Conservation (phyloP, 352 stramenopile genomes). For the Plasmopara halstedii region DNA sequence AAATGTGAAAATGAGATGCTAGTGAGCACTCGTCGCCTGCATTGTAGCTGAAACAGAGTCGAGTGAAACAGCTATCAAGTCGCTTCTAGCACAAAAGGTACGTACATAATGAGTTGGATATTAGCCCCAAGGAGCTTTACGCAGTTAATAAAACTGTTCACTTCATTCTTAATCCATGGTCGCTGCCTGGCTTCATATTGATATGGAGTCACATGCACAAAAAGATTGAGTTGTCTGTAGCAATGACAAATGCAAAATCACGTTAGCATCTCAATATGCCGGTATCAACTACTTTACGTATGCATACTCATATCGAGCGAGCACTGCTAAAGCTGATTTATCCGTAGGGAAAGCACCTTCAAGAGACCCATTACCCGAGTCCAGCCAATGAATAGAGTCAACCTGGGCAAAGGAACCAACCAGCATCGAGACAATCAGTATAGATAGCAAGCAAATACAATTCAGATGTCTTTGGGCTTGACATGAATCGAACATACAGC, state of each 20-base stretch:
- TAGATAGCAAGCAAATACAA: background rate
- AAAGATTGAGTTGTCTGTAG: constrained; percentile 28
- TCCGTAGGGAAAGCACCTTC: constrained; percentile 30
- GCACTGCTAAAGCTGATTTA: constrained; percentile 23
- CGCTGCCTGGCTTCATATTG: constrained; percentile 37
- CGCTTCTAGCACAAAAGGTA: background rate
- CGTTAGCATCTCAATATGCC: background rate
- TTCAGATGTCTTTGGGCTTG: background rate
- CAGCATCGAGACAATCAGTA: background rate
- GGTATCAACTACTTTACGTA: background rate
- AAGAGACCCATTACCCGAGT: constrained; percentile 49
- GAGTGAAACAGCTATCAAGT: background rate
- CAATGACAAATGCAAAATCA: background rate
- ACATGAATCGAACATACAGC: too few species aligned
- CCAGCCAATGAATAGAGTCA: constrained; percentile 55
- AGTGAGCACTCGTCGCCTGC: constrained; percentile 25
- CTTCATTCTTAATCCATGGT: constrained; percentile 50
- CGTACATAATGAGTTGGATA: constrained; percentile 38
- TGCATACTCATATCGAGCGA: constrained; percentile 32
- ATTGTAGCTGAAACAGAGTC: constrained; percentile 22
- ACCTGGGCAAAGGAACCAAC: constrained; percentile 20
- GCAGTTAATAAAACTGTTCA: constrained; percentile 33
- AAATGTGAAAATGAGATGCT: constrained; percentile 31
- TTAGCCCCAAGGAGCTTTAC: constrained; percentile 23
- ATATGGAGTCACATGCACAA: constrained; percentile 63